Evolutionary conservation across 257 asterid species (phyloP).

Genomic region (Scutellaria baicalensis): DNA sequence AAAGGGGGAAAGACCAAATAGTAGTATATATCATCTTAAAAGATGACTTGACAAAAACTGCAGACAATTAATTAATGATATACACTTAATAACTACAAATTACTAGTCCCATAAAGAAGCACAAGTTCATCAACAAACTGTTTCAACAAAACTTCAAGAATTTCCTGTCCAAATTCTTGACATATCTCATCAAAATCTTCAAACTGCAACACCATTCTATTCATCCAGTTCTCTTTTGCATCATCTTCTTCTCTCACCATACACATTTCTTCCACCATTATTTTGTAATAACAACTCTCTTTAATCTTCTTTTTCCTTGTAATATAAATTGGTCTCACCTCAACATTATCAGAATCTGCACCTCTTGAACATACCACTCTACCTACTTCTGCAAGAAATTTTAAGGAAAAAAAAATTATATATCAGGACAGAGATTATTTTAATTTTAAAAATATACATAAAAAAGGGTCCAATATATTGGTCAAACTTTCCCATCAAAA

Average conservation of each 20-base stretch:
- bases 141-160: conserved; percentile 28
- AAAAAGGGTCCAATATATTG: background rate
- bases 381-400: conserved; percentile 9
- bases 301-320: background rate
- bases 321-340: background rate
- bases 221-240: conserved; percentile 27
- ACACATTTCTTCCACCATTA: conserved; percentile 25
- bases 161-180: conserved; percentile 28
- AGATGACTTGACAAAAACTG: too few species aligned
- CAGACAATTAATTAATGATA: background rate
- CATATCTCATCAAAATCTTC: conserved; percentile 39
- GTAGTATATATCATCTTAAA: too few species aligned
- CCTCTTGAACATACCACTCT: background rate
- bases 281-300: conserved; percentile 20
- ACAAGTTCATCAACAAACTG: conserved; percentile 42
- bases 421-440: too few species aligned
- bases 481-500: too few species aligned
- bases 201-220: conserved; percentile 11
- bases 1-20: too few species aligned
- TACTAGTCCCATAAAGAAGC: background rate
- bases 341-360: background rate
- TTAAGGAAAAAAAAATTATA: too few species aligned
- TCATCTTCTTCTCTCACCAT: conserved; percentile 28
- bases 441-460: background rate
- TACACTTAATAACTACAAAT: background rate